phyloP scores from a whole-genome alignment of 345 rosid genomes.

The Boechera divaricarpa region DNA sequence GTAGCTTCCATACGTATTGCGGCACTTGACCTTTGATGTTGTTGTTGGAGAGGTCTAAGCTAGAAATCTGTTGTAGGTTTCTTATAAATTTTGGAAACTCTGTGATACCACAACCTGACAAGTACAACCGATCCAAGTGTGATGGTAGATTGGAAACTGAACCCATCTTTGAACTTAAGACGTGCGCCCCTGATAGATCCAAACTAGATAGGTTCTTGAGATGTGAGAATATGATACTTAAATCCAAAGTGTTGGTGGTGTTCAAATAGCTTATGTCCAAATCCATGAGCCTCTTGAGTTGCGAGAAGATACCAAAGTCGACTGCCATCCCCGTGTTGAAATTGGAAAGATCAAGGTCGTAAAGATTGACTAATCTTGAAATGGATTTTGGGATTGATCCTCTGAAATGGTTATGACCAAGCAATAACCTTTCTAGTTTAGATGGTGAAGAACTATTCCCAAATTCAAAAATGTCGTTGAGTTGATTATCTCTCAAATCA shows the following conservation, averaged over 20 bases:
- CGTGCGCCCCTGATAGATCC: not conserved
- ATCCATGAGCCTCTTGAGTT: not conserved
- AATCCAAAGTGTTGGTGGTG: not conserved
- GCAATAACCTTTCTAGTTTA: not conserved
- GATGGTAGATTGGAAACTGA: not conserved
- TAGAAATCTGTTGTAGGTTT: not conserved
- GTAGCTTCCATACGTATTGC: conserved; percentile 5
- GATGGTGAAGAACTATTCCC: conserved; percentile 8
- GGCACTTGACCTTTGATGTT: conserved; percentile 10
- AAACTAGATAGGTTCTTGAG: not conserved
- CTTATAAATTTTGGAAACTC: conserved; percentile 32
- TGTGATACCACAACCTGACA: not conserved
- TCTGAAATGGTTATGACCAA: not conserved
- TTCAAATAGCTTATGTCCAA: not conserved
- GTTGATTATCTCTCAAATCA: too few species aligned
- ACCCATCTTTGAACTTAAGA: not conserved
- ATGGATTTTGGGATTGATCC: conserved; percentile 29
- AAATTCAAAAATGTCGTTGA: not conserved
- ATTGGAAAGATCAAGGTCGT: not conserved
- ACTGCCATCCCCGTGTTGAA: conserved; percentile 22
- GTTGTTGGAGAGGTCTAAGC: not conserved
- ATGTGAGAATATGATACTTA: not conserved
- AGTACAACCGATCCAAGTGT: not conserved
- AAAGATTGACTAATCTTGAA: not conserved
- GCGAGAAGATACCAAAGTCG: not conserved